Evolutionary conservation across 202 grass and related monocot genomes (phyloP), one percentile per base, ranked within the genome.

Genomic region (Thinopyrum obtusiflorum): DNA sequence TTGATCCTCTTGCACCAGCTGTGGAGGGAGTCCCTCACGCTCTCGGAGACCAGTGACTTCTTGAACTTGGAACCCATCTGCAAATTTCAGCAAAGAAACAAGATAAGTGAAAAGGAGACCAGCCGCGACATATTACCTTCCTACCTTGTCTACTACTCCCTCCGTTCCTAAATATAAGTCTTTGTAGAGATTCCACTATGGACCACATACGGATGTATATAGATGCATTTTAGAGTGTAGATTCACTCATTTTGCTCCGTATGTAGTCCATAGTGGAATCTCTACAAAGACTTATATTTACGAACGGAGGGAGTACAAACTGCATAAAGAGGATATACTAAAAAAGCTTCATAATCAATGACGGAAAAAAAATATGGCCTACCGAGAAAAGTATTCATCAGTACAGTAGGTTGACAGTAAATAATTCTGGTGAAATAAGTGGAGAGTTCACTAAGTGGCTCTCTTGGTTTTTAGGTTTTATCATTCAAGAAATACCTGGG

Each of bases 1-100:
- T 89, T 95, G 39, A 96, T 93, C 86, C 96, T 92, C 81, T 87
- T 96, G 79, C 91, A 94, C 96, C 96, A 98, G 84, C 90, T 94
- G 61, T 98, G 96, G 6, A 96, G 93, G 0, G 93, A 98, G 26
- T 98, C 93, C 82, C 96, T 83, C 1, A 98, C 93, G 23, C 88
- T 88, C 81, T 98, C 93, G 1, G 96, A 90, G 6, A 98, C 81
- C 32, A 96, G 11, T 4, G 93, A 91, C 74, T 94, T 98, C 88
- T 98, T 94, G 82, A 94, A 95, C 85, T 92, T 98, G 14, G 93
- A 98, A n/a, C 96, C 96, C 93, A 95, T 95, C 96, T 95, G 73
- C 31, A 79, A 36, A 14, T 46, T 61, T 69, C 68, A 60, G 32
- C 3, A 33, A 27, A 86, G 11, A 40, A 65, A 25, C 36, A 77